Conservation (phyloP, 23 red algal genomes). For the Rhodosorus marinus region DNA sequence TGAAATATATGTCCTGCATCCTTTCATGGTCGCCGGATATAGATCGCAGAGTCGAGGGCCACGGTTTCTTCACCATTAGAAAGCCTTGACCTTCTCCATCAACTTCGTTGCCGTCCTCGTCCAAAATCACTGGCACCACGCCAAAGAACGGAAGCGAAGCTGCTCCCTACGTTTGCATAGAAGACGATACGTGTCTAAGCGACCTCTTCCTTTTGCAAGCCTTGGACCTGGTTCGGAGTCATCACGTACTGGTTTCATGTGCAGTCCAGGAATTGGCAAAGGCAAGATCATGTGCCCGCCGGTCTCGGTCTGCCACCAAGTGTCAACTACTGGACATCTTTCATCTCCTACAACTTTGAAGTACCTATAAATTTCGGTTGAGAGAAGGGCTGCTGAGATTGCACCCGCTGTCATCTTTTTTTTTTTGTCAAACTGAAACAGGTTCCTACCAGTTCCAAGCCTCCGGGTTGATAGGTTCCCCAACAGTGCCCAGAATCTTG, state of each 20-base stretch:
- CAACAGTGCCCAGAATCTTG: conserved; percentile 76
- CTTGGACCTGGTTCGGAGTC: too few species aligned
- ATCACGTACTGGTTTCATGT: conserved; percentile 73
- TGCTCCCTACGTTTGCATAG: too few species aligned
- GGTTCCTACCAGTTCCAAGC: conserved; percentile 94
- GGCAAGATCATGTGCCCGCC: conserved; percentile 74
- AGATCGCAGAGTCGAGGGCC: conserved; percentile 84
- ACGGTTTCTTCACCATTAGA: conserved; percentile 52
- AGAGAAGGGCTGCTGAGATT: background rate
- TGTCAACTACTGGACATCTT: conserved; percentile 74
- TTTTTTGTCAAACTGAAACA: too few species aligned
- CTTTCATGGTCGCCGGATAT: conserved; percentile 75
- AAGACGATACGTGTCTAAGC: too few species aligned
- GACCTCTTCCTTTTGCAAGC: too few species aligned
- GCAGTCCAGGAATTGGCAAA: conserved; percentile 47
- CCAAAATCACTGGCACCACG: conserved; percentile 45
- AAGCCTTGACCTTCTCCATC: conserved; percentile 48
- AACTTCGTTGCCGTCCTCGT: conserved; percentile 60
- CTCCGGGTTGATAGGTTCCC: conserved; percentile 97
- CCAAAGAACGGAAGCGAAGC: conserved; percentile 91
- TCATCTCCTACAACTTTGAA: conserved; percentile 62
- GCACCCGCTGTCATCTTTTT: background rate
- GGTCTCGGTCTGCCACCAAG: conserved; percentile 98
- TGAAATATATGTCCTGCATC: conserved; percentile 83
- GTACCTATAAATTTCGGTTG: too few species aligned